Conservation (phyloP, 495 filamentous ascomycete species). For the Trichoderma virens region DNA sequence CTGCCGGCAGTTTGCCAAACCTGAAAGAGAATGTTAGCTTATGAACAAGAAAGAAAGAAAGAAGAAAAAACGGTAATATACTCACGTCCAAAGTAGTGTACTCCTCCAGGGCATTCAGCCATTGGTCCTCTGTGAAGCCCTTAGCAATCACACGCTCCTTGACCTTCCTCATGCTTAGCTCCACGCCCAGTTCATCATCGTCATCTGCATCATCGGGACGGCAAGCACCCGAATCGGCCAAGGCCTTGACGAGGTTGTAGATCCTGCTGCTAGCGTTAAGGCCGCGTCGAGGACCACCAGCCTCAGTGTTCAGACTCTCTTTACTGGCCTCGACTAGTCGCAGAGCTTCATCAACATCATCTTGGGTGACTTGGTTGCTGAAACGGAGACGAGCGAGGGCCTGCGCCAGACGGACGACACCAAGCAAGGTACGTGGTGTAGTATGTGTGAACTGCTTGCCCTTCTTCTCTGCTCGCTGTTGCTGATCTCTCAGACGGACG, state of each 20-base stretch:
- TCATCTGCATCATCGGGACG: conserved; percentile 64
- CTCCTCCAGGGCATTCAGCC: conserved; percentile 76
- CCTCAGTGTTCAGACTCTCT: conserved; percentile 62
- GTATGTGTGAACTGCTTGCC: conserved; percentile 90
- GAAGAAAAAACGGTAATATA: conserved; percentile 19
- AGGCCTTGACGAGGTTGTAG: conserved; percentile 80
- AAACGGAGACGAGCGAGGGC: conserved; percentile 93
- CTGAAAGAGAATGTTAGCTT: conserved; percentile 33
- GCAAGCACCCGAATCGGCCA: conserved; percentile 69
- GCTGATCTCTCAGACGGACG: conserved; percentile 79
- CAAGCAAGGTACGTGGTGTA: conserved; percentile 85
- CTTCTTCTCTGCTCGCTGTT: conserved; percentile 78
- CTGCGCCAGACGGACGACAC: conserved; percentile 86
- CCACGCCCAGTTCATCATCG: conserved; percentile 53
- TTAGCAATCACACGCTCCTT: conserved; percentile 87
- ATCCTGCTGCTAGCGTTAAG: conserved; percentile 83
- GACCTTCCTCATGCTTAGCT: conserved; percentile 79
- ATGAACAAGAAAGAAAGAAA: conserved; percentile 5
- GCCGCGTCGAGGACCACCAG: conserved; percentile 46
- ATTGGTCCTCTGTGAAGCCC: conserved; percentile 93
- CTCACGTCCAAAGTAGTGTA: conserved; percentile 84
- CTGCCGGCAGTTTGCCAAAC: conserved; percentile 92
- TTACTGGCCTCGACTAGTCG: conserved; percentile 87
- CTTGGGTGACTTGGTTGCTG: conserved; percentile 68
- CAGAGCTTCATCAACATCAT: conserved; percentile 93